These are phyloP conservation scores for Phytophthora aleatoria DNA, from an alignment of 352 stramenopile species.

Conservation along the genomic window DNA sequence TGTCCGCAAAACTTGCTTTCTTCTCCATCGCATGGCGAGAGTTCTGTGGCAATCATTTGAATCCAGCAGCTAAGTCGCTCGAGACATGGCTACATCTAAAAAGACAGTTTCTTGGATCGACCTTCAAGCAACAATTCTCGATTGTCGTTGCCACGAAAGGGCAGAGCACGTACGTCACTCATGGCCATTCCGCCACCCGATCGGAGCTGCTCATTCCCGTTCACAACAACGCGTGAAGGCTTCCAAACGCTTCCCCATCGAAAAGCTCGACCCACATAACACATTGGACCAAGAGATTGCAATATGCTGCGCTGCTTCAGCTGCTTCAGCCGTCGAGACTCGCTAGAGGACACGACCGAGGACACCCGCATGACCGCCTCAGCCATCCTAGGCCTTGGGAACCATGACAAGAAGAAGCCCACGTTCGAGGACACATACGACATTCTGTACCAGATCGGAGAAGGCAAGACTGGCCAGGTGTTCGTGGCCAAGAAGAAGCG, in stretches of 20 bases:
- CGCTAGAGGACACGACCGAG: constrained; percentile 10
- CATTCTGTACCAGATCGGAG: constrained; percentile 66
- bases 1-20: background rate
- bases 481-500: constrained; percentile 50
- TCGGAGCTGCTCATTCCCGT: constrained; percentile 4
- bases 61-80: background rate
- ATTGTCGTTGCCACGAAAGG: constrained; percentile 18
- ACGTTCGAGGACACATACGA: constrained; percentile 75
- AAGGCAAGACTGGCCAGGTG: constrained; percentile 81
- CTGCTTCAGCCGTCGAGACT: constrained; percentile 22
- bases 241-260: constrained; percentile 14
- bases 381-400: constrained; percentile 9
- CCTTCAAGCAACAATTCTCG: background rate
- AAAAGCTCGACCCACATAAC: constrained; percentile 16
- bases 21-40: background rate
- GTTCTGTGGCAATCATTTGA: background rate
- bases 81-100: constrained; percentile 24
- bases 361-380: constrained; percentile 10
- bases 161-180: constrained; percentile 1
- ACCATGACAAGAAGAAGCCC: constrained; percentile 30
- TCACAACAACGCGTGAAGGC: constrained; percentile 2
- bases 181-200: constrained; percentile 19
- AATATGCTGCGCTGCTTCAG: constrained; percentile 47
- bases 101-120: constrained; percentile 12
- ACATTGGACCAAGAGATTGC: background rate